phyloP scores from a whole-genome alignment of 208 protist genomes.

The Crithidia expoeki region DNA sequence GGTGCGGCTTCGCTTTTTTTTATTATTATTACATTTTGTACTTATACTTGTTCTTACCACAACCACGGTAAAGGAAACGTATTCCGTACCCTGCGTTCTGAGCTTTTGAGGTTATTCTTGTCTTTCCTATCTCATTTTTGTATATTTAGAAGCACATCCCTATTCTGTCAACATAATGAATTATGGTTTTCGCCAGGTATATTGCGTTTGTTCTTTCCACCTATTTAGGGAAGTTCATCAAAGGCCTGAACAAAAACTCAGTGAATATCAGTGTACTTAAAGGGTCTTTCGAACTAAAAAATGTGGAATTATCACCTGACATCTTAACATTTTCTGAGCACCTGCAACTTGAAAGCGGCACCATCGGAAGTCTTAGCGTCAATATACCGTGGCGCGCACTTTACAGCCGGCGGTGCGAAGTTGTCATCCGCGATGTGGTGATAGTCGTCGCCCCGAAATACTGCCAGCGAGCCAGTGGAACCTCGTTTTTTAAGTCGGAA shows the following conservation, averaged over 20 bases:
- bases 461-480: neutral
- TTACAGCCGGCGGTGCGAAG: slow-evolving; percentile 62
- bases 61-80: neutral
- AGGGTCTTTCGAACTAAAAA: slow-evolving; percentile 63
- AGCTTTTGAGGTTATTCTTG: neutral
- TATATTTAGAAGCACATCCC: neutral
- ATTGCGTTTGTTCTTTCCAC: slow-evolving; percentile 53
- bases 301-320: slow-evolving; percentile 57
- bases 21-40: neutral
- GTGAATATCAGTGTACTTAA: slow-evolving; percentile 64
- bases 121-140: neutral
- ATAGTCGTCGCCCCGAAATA: slow-evolving; percentile 40
- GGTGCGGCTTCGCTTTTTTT: no score
- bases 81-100: no score
- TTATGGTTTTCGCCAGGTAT: slow-evolving; percentile 73
- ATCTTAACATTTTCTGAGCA: slow-evolving; percentile 35
- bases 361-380: slow-evolving; percentile 51
- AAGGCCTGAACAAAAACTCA: slow-evolving; percentile 55
- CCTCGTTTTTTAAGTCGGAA: slow-evolving; percentile 26
- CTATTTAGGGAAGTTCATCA: slow-evolving; percentile 69
- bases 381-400: slow-evolving; percentile 63
- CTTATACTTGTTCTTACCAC: neutral
- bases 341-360: slow-evolving; percentile 42
- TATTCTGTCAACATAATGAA: no score
- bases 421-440: slow-evolving; percentile 49